These are phyloP conservation scores for Elaeagnus macrophylla DNA, from an alignment of 306 rosid genomes.

Conservation along the genomic window DNA sequence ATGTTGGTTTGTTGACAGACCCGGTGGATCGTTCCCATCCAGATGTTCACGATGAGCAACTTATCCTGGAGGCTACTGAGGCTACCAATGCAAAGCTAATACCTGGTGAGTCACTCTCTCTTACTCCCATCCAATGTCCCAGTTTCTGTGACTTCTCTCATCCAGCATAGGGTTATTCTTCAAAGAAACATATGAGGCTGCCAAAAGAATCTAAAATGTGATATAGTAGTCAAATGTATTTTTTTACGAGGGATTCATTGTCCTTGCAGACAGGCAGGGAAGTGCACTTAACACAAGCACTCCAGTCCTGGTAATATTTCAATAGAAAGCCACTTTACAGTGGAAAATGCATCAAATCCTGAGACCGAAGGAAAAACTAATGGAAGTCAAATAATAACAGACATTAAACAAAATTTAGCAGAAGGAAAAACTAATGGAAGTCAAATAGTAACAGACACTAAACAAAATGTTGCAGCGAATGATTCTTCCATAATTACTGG, in stretches of 20 bases:
- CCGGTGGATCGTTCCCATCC: conserved; percentile 89
- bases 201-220: conserved; percentile 11
- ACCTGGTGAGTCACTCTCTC: conserved; percentile 42
- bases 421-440: conserved; percentile 15
- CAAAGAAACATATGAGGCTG: conserved; percentile 10
- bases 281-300: conserved; percentile 15
- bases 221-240: conserved; percentile 12
- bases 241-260: conserved; percentile 10
- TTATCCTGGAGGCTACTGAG: conserved; percentile 56
- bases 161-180: conserved; percentile 6
- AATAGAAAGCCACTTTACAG: background rate
- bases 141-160: conserved; percentile 3
- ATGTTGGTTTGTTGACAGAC: conserved; percentile 57
- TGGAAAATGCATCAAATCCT: conserved; percentile 14
- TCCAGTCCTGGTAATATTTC: conserved; percentile 20
- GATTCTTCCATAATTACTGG: conserved; percentile 39
- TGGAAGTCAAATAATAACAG: conserved; percentile 31
- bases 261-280: conserved; percentile 46
- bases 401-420: conserved; percentile 41
- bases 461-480: conserved; percentile 31
- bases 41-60: conserved; percentile 70
- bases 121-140: conserved; percentile 9
- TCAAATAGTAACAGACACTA: conserved; percentile 40
- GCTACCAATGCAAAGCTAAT: conserved; percentile 32
- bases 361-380: conserved; percentile 20